A percentile compares a stretch with the other conserved stretches of the same genome.
Conservation (phyloP, 1,284 basidiomycete species). For the Cronartium quercuum region DNA sequence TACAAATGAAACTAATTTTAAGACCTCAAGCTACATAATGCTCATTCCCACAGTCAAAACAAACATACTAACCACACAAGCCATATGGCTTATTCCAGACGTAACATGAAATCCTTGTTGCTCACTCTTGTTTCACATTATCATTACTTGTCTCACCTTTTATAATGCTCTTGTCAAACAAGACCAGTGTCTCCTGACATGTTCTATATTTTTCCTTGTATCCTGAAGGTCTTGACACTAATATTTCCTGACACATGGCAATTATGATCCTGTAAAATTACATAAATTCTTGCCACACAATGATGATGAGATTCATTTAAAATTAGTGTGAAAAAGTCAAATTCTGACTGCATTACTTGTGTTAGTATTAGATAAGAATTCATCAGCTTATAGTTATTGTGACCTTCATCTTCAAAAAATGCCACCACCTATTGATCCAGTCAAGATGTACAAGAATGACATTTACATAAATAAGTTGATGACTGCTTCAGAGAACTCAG, state of each 20-base stretch:
- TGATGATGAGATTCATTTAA: background rate
- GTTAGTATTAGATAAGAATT: background rate
- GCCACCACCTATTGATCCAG: background rate
- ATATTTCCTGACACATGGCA: background rate
- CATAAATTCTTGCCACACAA: background rate
- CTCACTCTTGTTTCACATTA: too few relatives aligned
- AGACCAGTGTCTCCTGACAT: too few relatives aligned
- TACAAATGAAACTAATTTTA: too few relatives aligned
- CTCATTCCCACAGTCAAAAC: too few relatives aligned
- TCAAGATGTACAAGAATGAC: background rate
- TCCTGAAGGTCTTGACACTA: background rate
- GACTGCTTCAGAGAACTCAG: slow-evolving; percentile 11
- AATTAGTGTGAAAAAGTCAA: background rate
- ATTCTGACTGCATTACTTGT: background rate
- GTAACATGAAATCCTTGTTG: too few relatives aligned
- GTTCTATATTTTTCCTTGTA: too few relatives aligned
- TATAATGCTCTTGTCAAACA: too few relatives aligned
- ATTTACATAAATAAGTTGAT: slow-evolving; percentile 16
- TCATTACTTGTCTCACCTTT: too few relatives aligned
- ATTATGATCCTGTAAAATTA: background rate
- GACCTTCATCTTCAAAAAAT: background rate
- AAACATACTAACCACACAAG: too few relatives aligned
- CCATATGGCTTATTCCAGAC: too few relatives aligned
- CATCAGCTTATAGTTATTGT: background rate
- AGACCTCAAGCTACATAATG: too few relatives aligned